Percentiles rank a stretch among this genome's conserved stretches.
These are phyloP conservation scores for Heracleum sosnowskyi DNA, from an alignment of 129 eudicot genomes.

Conservation along the genomic window DNA sequence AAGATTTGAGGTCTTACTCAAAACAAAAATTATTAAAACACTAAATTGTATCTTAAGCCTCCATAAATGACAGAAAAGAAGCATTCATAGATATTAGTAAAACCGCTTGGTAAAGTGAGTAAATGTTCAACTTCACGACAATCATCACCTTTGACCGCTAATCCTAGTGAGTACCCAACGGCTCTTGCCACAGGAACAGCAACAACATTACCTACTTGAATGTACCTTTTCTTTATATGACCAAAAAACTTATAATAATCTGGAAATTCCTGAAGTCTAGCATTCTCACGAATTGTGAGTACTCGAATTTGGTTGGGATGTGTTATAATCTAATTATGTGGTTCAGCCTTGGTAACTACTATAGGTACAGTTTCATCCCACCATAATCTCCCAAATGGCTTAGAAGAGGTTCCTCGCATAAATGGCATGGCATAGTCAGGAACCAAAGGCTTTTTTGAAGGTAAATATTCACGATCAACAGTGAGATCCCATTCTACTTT, in stretches of 20 bases:
- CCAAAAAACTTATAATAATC: too few relatives aligned
- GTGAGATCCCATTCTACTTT: slow-evolving; percentile 56
- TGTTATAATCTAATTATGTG: slow-evolving; percentile 62
- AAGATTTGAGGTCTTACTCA: too few relatives aligned
- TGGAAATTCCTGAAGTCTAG: too few relatives aligned
- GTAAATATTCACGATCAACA: slow-evolving; percentile 33
- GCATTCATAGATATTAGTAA: not conserved
- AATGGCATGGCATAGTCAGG: slow-evolving; percentile 77
- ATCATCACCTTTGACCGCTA: not conserved
- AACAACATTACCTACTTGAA: slow-evolving; percentile 8
- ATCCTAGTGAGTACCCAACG: not conserved
- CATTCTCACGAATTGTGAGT: too few relatives aligned
- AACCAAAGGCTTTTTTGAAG: slow-evolving; percentile 74
- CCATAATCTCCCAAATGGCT: slow-evolving; percentile 94
- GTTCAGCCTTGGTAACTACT: slow-evolving; percentile 78
- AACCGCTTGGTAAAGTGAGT: not conserved
- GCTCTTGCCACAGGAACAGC: slow-evolving; percentile 1
- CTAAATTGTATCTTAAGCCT: too few relatives aligned
- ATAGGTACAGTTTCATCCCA: slow-evolving; percentile 90
- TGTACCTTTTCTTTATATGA: not conserved
- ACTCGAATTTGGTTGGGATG: slow-evolving; percentile 50
- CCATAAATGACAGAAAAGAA: too few relatives aligned
- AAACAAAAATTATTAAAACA: too few relatives aligned
- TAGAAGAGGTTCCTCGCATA: slow-evolving; percentile 44
- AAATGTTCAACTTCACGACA: not conserved